Evolutionary conservation across 2,329 filamentous ascomycete species (phyloP).

Genomic region (Fusarium sterilihyphosum): DNA sequence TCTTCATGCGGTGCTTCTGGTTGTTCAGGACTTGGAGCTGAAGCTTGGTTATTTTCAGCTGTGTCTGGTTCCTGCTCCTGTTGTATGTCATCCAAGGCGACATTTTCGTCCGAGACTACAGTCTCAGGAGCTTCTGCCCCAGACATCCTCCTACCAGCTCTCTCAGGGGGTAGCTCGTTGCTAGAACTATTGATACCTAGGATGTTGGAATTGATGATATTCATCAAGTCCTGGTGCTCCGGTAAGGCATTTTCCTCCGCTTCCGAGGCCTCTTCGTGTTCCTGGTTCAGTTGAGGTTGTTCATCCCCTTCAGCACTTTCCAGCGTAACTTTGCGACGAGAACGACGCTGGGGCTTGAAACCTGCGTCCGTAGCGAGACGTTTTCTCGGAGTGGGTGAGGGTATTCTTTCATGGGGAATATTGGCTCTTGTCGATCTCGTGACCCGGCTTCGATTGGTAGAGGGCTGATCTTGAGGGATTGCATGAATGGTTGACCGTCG

Average conservation of each 20-base stretch:
- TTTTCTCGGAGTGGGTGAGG: constrained; percentile 6
- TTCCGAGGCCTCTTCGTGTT: background rate
- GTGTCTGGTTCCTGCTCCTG: background rate
- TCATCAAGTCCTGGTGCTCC: constrained; percentile 3
- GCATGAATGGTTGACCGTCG: background rate
- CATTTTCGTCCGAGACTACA: background rate
- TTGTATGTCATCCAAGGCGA: background rate
- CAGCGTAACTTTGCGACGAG: background rate
- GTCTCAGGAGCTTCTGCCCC: background rate
- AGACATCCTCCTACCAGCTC: background rate
- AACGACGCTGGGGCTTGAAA: constrained; percentile 8
- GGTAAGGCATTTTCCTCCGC: constrained; percentile 16
- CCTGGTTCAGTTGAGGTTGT: background rate
- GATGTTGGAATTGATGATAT: constrained; percentile 24
- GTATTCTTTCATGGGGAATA: background rate
- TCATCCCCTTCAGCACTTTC: background rate
- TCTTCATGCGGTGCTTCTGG: background rate
- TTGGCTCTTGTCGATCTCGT: constrained; percentile 20
- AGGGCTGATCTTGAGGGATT: background rate
- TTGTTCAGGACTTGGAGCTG: background rate
- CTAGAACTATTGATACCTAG: background rate
- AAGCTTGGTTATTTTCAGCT: background rate
- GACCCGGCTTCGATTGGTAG: background rate
- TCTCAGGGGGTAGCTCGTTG: background rate
- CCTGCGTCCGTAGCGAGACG: constrained; percentile 7